Evolutionary conservation across 1,284 basidiomycete species (phyloP).

Genomic region (Earliella scabrosa): DNA sequence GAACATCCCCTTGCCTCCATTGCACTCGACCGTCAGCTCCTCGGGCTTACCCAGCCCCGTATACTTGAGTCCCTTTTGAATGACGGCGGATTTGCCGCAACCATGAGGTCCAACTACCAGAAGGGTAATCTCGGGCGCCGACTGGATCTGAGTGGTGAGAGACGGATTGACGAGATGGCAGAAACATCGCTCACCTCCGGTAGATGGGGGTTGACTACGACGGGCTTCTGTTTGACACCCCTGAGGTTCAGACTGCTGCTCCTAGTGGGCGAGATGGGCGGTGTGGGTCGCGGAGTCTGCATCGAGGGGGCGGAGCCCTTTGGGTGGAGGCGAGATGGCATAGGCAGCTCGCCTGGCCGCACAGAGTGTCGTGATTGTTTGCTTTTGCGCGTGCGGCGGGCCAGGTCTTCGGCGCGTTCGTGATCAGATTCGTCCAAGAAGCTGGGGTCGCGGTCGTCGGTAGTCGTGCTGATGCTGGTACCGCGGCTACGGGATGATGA

Average conservation of each 20-base stretch:
- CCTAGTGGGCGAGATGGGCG: slow-evolving; percentile 36
- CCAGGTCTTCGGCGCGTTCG: slow-evolving; percentile 50
- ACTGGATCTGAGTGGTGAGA: slow-evolving; percentile 5
- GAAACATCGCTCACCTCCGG: neutral
- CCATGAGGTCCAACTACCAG: slow-evolving; percentile 69
- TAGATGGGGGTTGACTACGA: slow-evolving; percentile 33
- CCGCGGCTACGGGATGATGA: slow-evolving; percentile 51
- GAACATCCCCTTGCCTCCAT: slow-evolving; percentile 16
- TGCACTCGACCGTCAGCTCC: slow-evolving; percentile 35
- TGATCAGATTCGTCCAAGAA: slow-evolving; percentile 55
- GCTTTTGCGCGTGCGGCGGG: slow-evolving; percentile 30
- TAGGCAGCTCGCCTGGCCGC: slow-evolving; percentile 55
- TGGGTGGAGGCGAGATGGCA: slow-evolving; percentile 54
- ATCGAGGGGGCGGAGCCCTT: slow-evolving; percentile 47
- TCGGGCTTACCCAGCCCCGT: slow-evolving; percentile 55
- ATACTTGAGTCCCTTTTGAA: slow-evolving; percentile 67
- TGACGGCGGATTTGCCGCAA: slow-evolving; percentile 75
- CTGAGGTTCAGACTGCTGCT: slow-evolving; percentile 40
- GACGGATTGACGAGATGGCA: neutral
- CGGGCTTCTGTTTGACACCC: slow-evolving; percentile 31
- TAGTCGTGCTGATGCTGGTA: slow-evolving; percentile 53
- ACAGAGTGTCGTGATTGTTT: slow-evolving; percentile 33
- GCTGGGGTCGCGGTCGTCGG: slow-evolving; percentile 42
- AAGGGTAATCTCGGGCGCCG: slow-evolving; percentile 49
- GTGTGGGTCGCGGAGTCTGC: slow-evolving; percentile 38